These are phyloP conservation scores for Quercus robur DNA, from an alignment of 306 rosid species.

Conservation along the genomic window DNA sequence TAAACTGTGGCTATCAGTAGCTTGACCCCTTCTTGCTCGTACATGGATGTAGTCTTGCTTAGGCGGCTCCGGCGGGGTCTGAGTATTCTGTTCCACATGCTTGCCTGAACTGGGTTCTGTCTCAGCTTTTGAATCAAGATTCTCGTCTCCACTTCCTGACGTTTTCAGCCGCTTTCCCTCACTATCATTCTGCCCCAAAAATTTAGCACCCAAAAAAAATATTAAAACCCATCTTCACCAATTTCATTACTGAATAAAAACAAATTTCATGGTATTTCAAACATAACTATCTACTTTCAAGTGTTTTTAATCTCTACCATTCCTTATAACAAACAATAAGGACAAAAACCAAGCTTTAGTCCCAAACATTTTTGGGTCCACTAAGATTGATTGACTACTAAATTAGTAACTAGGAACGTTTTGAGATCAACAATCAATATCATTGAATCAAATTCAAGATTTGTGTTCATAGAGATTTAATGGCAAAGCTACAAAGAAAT, in stretches of 20 bases:
- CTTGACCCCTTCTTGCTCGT: conserved; percentile 95
- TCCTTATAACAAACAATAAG: too few species aligned
- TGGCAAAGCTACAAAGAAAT: not conserved
- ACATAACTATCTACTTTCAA: too few species aligned
- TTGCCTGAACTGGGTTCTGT: conserved; percentile 70
- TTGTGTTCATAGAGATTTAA: not conserved
- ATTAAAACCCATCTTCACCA: not conserved
- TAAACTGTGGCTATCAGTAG: conserved; percentile 92
- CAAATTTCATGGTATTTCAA: too few species aligned
- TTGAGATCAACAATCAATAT: too few species aligned
- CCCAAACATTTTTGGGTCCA: too few species aligned
- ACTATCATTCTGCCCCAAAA: conserved; percentile 45
- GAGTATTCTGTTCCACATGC: conserved; percentile 50
- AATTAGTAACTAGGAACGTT: too few species aligned
- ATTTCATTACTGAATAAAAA: not conserved
- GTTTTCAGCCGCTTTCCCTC: conserved; percentile 60
- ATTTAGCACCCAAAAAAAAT: not conserved
- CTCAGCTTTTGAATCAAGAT: conserved; percentile 48
- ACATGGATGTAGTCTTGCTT: conserved; percentile 92
- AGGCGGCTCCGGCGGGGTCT: conserved; percentile 54
- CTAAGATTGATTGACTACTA: too few species aligned
- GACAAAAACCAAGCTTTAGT: too few species aligned
- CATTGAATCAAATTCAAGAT: not conserved
- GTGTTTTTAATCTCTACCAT: too few species aligned
- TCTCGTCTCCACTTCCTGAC: conserved; percentile 41